Evolutionary conservation across 495 filamentous ascomycete species (phyloP).

Genomic region (Lepidopterella palustris): DNA sequence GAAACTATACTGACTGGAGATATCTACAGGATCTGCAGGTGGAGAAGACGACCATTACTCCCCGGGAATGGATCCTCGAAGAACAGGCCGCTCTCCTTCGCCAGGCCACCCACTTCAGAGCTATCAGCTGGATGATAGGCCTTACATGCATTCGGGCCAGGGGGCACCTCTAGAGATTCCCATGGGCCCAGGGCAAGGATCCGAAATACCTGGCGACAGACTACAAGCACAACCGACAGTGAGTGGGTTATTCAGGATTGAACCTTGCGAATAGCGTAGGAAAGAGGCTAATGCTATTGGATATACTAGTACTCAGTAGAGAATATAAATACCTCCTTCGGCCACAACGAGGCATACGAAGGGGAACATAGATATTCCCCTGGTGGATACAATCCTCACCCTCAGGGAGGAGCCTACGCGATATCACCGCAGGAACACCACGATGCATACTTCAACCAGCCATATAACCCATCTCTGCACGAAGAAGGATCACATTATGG

Average conservation of each 20-base stretch:
- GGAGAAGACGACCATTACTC: slow-evolving; percentile 20
- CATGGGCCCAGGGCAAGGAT: slow-evolving; percentile 30
- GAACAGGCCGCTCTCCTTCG: slow-evolving; percentile 27
- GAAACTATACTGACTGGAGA: slow-evolving; percentile 2
- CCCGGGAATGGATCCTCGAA: slow-evolving; percentile 26
- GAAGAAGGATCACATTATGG: slow-evolving; percentile 56
- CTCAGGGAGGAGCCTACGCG: slow-evolving; percentile 58
- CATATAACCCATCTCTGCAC: slow-evolving; percentile 63
- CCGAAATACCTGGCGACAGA: slow-evolving; percentile 27
- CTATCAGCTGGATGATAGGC: slow-evolving; percentile 27
- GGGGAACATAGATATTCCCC: slow-evolving; percentile 39
- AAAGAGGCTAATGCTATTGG: neutral
- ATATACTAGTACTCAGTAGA: slow-evolving; percentile 65
- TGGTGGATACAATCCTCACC: slow-evolving; percentile 36
- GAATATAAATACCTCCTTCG: slow-evolving; percentile 63
- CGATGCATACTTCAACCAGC: slow-evolving; percentile 76
- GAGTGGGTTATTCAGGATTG: neutral
- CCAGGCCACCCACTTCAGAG: slow-evolving; percentile 25
- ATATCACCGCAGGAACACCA: slow-evolving; percentile 78
- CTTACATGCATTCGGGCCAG: slow-evolving; percentile 5
- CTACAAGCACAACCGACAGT: slow-evolving; percentile 30
- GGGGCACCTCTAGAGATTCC: slow-evolving; percentile 28
- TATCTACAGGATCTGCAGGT: slow-evolving; percentile 8
- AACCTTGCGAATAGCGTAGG: neutral
- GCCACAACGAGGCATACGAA: slow-evolving; percentile 61